Conservation (phyloP, 345 rosid genomes). For the Noccaea bulbosa region DNA sequence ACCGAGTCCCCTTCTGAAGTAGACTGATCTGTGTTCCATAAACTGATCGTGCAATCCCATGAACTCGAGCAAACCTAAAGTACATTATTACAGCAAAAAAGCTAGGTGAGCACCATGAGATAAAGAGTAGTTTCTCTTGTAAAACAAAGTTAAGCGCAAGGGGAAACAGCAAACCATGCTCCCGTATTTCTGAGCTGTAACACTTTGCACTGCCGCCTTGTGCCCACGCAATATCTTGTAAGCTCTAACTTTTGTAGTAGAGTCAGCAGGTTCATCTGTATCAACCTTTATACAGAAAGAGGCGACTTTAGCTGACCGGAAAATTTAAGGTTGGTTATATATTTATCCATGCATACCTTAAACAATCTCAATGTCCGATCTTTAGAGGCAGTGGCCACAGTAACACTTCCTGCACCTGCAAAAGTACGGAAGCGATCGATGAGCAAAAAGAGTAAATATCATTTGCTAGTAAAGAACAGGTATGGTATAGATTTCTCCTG, state of each 20-base stretch:
- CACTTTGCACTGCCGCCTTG: slow-evolving; percentile 82
- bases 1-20: slow-evolving; percentile 58
- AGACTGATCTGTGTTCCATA: slow-evolving; percentile 71
- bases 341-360: slow-evolving; percentile 64
- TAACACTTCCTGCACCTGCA: slow-evolving; percentile 52
- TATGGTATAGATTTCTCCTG: not conserved
- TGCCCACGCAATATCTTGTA: slow-evolving; percentile 87
- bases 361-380: slow-evolving; percentile 88
- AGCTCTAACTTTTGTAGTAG: slow-evolving; percentile 58
- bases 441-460: not conserved
- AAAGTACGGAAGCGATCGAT: not conserved
- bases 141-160: slow-evolving; percentile 27
- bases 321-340: slow-evolving; percentile 7
- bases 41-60: slow-evolving; percentile 86
- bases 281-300: slow-evolving; percentile 55
- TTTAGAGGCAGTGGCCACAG: slow-evolving; percentile 88
- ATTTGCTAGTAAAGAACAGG: slow-evolving; percentile 3
- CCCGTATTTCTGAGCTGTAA: slow-evolving; percentile 67
- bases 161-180: slow-evolving; percentile 58
- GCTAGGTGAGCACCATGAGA: not conserved
- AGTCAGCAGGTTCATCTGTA: slow-evolving; percentile 46
- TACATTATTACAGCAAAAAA: slow-evolving; percentile 22
- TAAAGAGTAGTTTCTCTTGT: slow-evolving; percentile 1
- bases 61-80: slow-evolving; percentile 89
- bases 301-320: slow-evolving; percentile 27